Conservation (phyloP, 352 stramenopile species). For the Globisporangium canariense region DNA sequence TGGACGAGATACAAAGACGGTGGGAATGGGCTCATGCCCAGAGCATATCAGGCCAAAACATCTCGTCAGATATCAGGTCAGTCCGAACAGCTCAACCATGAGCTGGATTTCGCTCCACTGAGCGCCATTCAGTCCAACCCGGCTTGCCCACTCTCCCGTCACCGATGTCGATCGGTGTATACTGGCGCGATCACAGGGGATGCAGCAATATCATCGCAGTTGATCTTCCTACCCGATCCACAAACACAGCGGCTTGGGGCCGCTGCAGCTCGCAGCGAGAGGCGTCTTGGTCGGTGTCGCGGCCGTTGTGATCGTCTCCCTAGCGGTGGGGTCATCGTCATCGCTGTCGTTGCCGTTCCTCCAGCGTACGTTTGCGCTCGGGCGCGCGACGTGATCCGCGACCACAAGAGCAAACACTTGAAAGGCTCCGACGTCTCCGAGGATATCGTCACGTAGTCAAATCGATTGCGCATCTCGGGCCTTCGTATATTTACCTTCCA, state of each 20-base stretch:
- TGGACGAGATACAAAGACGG: too few relatives aligned
- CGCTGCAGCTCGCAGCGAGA: conserved; percentile 66
- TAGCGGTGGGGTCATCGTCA: conserved; percentile 23
- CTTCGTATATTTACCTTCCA: not conserved
- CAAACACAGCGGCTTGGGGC: not conserved
- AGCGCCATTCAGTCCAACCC: too few relatives aligned
- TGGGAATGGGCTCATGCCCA: too few relatives aligned
- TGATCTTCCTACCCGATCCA: too few relatives aligned
- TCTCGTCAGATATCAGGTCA: too few relatives aligned
- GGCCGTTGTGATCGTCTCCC: conserved; percentile 43
- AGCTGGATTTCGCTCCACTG: too few relatives aligned
- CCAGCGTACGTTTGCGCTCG: conserved; percentile 56
- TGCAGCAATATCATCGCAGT: too few relatives aligned
- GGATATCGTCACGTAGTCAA: not conserved
- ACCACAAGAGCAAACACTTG: not conserved
- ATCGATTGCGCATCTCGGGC: not conserved
- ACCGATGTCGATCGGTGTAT: too few relatives aligned
- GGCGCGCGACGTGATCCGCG: conserved; percentile 25
- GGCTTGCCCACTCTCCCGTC: too few relatives aligned
- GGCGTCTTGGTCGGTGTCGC: conserved; percentile 45
- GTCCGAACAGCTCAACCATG: too few relatives aligned
- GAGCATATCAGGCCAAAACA: too few relatives aligned
- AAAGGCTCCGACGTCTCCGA: not conserved
- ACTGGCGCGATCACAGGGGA: too few relatives aligned
- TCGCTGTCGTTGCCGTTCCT: conserved; percentile 62